Percentiles rank a stretch among this genome's conserved stretches.
These are phyloP conservation scores for Fusarium siculi DNA, from an alignment of 2,329 filamentous ascomycete species.

Conservation along the genomic window DNA sequence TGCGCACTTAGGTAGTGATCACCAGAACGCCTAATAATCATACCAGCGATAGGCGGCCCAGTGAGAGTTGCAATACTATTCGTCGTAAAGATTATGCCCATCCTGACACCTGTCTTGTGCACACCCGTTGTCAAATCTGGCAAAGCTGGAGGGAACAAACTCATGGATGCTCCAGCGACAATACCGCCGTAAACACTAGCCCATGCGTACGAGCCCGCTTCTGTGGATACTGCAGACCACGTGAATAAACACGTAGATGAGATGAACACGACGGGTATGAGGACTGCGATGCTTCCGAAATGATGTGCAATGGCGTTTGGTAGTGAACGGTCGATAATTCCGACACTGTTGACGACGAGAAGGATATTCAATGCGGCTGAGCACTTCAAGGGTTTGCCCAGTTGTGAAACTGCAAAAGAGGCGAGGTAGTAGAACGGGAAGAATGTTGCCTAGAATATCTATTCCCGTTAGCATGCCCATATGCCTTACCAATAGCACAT, in stretches of 20 bases:
- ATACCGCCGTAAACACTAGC: background rate
- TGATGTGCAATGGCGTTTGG: constrained; percentile 1
- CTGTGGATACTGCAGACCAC: background rate
- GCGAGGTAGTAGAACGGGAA: constrained; percentile 15
- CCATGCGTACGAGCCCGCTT: background rate
- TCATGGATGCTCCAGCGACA: background rate
- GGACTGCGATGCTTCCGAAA: background rate
- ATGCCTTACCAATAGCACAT: background rate
- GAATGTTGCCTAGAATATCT: constrained; percentile 7
- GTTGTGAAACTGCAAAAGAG: constrained; percentile 1
- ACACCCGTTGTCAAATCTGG: background rate
- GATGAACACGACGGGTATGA: background rate
- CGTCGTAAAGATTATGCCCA: background rate
- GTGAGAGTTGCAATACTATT: background rate
- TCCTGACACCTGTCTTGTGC: background rate
- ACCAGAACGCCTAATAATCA: background rate
- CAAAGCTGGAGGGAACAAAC: background rate
- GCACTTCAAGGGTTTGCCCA: background rate
- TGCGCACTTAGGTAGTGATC: background rate
- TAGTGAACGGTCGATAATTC: background rate
- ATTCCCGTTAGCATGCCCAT: background rate
- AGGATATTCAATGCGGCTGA: background rate
- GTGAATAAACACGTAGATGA: background rate
- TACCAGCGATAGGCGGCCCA: background rate
- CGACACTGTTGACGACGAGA: constrained; percentile 8